Base-by-base conservation (phyloP, 2,329 filamentous ascomycete genomes). In the Colletotrichum sp. region DNA sequence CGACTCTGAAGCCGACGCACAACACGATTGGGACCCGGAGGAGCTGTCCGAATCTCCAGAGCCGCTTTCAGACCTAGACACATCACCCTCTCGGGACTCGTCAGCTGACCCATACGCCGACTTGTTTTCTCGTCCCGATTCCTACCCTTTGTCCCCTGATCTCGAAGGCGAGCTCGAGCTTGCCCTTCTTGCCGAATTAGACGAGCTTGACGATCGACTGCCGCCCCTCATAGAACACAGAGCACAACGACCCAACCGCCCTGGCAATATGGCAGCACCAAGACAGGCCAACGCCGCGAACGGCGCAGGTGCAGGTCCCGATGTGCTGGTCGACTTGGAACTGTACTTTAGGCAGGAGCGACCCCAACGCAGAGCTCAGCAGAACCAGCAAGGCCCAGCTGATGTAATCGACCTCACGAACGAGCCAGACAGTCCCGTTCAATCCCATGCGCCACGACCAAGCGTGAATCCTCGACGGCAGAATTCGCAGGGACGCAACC, bases 391-490 rank as follows among this genome's bases (percentile, higher is more conserved):
- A 21, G 55, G 52, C 30, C 32, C 66, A 8, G 69, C 82, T 8
- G 78, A 84, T 21, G 81, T 90, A 16, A 90, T 90, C 59, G 89
- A 90, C 73, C 81, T 91, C 64, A 90, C 89, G 1, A 85, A 84
- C 12, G 89, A 90, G 77, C 87, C 88, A 0, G 88, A 90, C 79
- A 89, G 87, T 21, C 87, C 88, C 0, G 80, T 79, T 9, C 72
- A 76, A 36, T 63, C 62, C n/a, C 78, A 78, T 36, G 75, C 71
- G 13, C 60, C 75, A 24, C 76, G 68, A 8, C 68, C 70, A 9
- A 71, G 30, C 15, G 80, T 83, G 60, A 87, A 89, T 70, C 85
- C 86, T 4, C 83, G 87, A 34, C 81, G 87, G 21, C 88, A 87
- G 21, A 83, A 82, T 73, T 86, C 87, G 5, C 84, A 85, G 69